Base-by-base conservation (phyloP, 768 basidiomycete genomes). In the Clathrus columnatus region DNA sequence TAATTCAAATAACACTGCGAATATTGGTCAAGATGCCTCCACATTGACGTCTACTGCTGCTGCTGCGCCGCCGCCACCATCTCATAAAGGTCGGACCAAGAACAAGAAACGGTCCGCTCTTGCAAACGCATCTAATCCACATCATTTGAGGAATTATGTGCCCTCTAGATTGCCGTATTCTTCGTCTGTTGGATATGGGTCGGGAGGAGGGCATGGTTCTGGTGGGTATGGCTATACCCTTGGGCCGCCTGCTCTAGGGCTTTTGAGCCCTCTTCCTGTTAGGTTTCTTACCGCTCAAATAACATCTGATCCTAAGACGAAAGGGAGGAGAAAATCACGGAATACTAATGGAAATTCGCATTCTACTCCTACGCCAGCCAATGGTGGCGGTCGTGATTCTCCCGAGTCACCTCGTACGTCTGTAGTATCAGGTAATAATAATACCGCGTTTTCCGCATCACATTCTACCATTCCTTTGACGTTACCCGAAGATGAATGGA, bases 21-120 rank as follows among this genome's bases (percentile, higher is more conserved):
- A n/a, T n/a, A n/a, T n/a, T n/a, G n/a, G n/a, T n/a, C n/a, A n/a
- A 23, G n/a, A 7, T 23, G 10, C 28, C 24, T 18, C 32, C 20
- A 8, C 18, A 24, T 21, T 30, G 44, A 18, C 48, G 56, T 26
- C 24, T 41, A 26, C 44, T 26, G 17, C 24, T 42, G 17, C 54
- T 20, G 28, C 59, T 27, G 49, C 54, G 50, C 51, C 63, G 45
- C 61, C 63, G 11, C 48, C 28, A 27, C 28, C 62, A 48, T 62
- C 14, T 32, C n/a, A 11, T 29, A 68, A 57, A 64, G 62, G 58
- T 63, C 68, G 60, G 16, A 54, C 73, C 62, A 93, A 91, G 79
- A 94, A 94, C 80, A 97, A 96, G 82, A 97, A 96, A 72, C 80
- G 91, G 48, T 85, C 86, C 48, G 86, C 86, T 4, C 75, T 91